A percentile compares a stretch with the other conserved stretches of the same genome.
Evolutionary conservation across 2,329 filamentous ascomycete genomes (phyloP).

Genomic region (Trichoderma cornu-damae): DNA sequence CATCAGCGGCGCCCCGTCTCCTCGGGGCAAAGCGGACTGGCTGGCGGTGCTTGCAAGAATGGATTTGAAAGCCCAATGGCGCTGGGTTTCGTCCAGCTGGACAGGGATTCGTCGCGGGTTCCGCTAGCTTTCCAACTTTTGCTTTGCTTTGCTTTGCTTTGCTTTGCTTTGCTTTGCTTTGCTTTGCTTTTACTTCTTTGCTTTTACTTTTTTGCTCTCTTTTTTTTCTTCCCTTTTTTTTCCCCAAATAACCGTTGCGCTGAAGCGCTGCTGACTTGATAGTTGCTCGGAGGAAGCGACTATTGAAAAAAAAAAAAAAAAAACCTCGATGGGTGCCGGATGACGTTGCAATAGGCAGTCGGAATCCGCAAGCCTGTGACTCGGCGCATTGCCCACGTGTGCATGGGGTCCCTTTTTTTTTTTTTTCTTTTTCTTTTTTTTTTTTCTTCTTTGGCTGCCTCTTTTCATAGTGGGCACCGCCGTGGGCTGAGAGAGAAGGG

Average conservation of each 20-base stretch:
- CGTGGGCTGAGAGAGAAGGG: neutral
- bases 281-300: too few relatives aligned
- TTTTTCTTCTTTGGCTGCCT: conserved; percentile 6
- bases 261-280: too few relatives aligned
- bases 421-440: neutral
- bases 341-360: too few relatives aligned
- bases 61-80: neutral
- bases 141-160: neutral
- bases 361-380: too few relatives aligned
- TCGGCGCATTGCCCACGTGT: too few relatives aligned
- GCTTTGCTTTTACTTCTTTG: neutral
- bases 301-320: too few relatives aligned
- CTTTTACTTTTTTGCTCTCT: too few relatives aligned
- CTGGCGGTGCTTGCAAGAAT: neutral
- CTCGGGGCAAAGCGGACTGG: conserved; percentile 5
- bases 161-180: too few relatives aligned
- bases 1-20: neutral
- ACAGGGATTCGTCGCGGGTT: conserved; percentile 19
- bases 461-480: neutral
- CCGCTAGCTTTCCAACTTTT: neutral
- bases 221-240: neutral
- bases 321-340: too few relatives aligned
- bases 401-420: too few relatives aligned
- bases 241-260: too few relatives aligned
- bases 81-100: conserved; percentile 19